These are phyloP conservation scores for Pseudocohnilembus persalinus DNA, from an alignment of 169 alveolate species.

Conservation along the genomic window DNA sequence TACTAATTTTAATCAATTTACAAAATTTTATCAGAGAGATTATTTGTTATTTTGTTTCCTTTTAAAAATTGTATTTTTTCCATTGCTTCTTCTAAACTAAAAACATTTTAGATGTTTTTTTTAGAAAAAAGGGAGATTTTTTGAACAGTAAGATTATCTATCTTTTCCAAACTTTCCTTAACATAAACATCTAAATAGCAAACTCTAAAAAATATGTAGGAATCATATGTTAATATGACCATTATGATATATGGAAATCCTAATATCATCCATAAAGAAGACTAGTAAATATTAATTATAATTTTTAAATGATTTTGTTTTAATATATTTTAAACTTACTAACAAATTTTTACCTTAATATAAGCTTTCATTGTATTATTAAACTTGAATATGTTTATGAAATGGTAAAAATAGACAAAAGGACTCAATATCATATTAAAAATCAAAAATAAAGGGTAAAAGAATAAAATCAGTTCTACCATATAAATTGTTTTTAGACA, in stretches of 20 bases:
- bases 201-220: neutral
- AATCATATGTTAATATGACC: neutral
- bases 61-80: too few species aligned
- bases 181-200: neutral
- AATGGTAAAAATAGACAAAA: neutral
- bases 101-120: too few species aligned
- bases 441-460: neutral
- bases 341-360: neutral
- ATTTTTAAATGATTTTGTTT: too few species aligned
- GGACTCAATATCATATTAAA: neutral
- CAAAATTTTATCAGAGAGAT: neutral
- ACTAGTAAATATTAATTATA: neutral
- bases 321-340: too few species aligned
- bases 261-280: neutral
- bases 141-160: neutral
- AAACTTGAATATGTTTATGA: too few species aligned
- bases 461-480: neutral
- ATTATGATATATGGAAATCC: neutral
- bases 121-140: neutral
- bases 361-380: neutral
- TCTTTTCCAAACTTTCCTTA: neutral
- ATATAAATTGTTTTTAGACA: neutral
- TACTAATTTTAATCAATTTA: too few species aligned
- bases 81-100: neutral
- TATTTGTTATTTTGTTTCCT: too few species aligned